phyloP scores from a whole-genome alignment of 2,329 filamentous ascomycete species.

The Aspergillus terreus region DNA sequence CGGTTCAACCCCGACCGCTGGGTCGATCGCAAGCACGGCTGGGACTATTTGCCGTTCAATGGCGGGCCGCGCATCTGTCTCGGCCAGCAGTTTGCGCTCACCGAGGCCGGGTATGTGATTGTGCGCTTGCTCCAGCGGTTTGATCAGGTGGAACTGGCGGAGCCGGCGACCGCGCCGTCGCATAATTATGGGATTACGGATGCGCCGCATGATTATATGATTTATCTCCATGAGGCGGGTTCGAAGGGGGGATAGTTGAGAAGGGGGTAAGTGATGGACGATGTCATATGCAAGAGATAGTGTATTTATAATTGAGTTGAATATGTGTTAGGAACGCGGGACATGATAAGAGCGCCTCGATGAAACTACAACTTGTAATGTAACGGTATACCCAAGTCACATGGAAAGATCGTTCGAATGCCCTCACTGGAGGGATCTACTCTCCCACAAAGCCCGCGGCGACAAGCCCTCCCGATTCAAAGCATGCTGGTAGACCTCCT shows the following conservation, averaged over 20 bases:
- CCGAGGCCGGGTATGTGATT: constrained; percentile 48
- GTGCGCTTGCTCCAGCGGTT: constrained; percentile 34
- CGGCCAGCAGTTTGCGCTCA: constrained; percentile 55
- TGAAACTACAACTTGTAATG: too few relatives aligned
- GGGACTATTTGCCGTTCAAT: constrained; percentile 49
- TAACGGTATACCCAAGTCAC: too few relatives aligned
- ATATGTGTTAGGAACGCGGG: too few relatives aligned
- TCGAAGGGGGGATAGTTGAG: too few relatives aligned
- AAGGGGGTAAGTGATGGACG: too few relatives aligned
- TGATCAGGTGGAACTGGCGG: background rate
- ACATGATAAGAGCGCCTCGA: too few relatives aligned
- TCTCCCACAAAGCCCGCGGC: too few relatives aligned
- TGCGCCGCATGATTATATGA: background rate
- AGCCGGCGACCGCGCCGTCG: background rate
- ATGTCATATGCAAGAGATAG: too few relatives aligned
- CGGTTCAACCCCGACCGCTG: constrained; percentile 44
- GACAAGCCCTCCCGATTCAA: too few relatives aligned
- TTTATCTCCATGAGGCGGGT: background rate
- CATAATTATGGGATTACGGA: background rate
- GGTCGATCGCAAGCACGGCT: constrained; percentile 44
- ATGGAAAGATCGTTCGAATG: too few relatives aligned
- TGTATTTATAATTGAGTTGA: too few relatives aligned
- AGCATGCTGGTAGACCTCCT: background rate
- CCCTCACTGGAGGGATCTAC: too few relatives aligned
- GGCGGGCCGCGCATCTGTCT: constrained; percentile 50